Base-by-base conservation (phyloP, 176 grass and related monocot species). In the Zea mays region DNA sequence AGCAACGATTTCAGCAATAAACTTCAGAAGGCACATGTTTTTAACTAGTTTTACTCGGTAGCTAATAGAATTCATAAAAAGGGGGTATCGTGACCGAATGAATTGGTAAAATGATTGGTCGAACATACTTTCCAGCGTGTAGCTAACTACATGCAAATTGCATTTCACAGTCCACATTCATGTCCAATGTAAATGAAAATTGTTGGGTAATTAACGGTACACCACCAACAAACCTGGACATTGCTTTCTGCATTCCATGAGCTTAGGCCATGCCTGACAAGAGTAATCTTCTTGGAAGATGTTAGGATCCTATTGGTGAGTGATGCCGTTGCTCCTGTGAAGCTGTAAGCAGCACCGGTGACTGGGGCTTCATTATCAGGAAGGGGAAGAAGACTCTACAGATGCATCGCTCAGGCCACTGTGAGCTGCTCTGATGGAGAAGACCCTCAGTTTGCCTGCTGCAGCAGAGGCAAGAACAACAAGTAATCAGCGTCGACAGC, bases 201-300 rank as follows among this genome's bases (percentile, higher is more conserved):
- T 39, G 3, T 39, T 39, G 3, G 38, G 38, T 66, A 17, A 0
- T 57, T 27, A 56, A 3, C 17, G 7, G 3, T 9, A 1, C 2
- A 71, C 12, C 11, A 75, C 64, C 21, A 47, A 75, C 64, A 17
- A 47, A 96, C 86, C 73, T 96, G 89, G 16, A 89, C 84, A 46
- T 81, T 70, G 60, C 81, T 91, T 82, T 89, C 84, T 7, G 83
- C 83, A 58, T 91, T 89, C 88, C 83, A 90, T 4, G 82, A 15
- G 90, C 90, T 96, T 36, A 96, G 90, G 55, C 93, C 93, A 74
- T 96, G 93, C 38, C 93, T 96, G 19, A 96, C 82, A 67, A 96
- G 79, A 64, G 90, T 96, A 62, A 96, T 65, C 74, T 84, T 96
- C 73, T 96, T 92, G 1, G 85, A 50, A 33, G 67, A 90, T 16